Conservation (phyloP, 2,329 filamentous ascomycete genomes). For the Huntiella decipiens region DNA sequence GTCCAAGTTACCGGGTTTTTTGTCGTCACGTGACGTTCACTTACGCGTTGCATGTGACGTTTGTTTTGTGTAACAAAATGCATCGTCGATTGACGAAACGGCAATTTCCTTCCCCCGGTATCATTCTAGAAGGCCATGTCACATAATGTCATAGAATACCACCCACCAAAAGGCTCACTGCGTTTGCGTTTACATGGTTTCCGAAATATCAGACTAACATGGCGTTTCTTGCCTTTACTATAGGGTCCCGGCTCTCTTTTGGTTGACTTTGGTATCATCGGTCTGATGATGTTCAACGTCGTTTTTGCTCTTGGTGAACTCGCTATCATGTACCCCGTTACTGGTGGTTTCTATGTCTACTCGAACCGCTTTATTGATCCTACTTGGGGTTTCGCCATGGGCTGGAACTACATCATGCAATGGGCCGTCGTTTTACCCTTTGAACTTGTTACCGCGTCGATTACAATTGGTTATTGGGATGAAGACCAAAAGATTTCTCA, state of each 20-base stretch:
- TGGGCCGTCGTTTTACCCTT: constrained; percentile 32
- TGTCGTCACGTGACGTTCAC: too few relatives aligned
- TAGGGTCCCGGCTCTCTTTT: constrained; percentile 25
- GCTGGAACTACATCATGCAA: constrained; percentile 32
- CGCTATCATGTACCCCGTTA: constrained; percentile 42
- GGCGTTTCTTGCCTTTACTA: background rate
- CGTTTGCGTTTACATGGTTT: too few relatives aligned
- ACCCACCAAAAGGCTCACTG: too few relatives aligned
- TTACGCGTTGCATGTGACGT: too few relatives aligned
- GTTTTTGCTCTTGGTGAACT: constrained; percentile 42
- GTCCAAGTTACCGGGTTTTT: too few relatives aligned
- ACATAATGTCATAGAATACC: too few relatives aligned
- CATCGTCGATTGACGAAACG: too few relatives aligned
- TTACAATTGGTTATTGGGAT: constrained; percentile 34
- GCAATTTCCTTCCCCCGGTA: too few relatives aligned
- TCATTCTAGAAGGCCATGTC: too few relatives aligned
- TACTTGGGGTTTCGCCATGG: constrained; percentile 38
- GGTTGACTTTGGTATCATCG: constrained; percentile 35
- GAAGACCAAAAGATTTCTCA: constrained; percentile 21
- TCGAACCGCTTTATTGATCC: constrained; percentile 42
- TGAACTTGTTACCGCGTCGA: constrained; percentile 29
- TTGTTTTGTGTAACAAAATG: too few relatives aligned
- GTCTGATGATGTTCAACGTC: constrained; percentile 42
- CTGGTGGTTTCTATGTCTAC: constrained; percentile 44
- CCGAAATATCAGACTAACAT: too few relatives aligned